Evolutionary conservation across 257 asterid species (phyloP), one percentile per base, ranked within the genome.

Genomic region (Nicotiana obtusifolia): DNA sequence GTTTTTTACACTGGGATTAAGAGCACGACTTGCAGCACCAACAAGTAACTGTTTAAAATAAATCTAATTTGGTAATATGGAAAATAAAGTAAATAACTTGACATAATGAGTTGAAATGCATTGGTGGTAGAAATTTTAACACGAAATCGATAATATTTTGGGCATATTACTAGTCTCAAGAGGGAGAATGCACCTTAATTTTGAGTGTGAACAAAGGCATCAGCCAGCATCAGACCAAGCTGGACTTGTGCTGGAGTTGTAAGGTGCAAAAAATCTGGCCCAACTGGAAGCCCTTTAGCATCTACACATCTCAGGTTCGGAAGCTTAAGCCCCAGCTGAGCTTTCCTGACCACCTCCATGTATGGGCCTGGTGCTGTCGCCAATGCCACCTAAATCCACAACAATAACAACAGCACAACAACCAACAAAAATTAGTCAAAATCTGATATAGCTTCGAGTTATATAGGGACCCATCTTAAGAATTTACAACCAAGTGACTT

Each of bases 191-290:
- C 4, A 37, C 56, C 11, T 11, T 37, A 37, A 37, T 6, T 69
- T 41, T 41, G 33, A 69, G 10, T 84, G 3, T 28, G 78, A 67
- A 85, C 84, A 61, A 83, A 85, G n/a, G 85, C 87, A 33, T 78
- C 17, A 30, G 89, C 89, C 80, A 89, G n/a, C 84, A 82, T 84
- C 62, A 75, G 49, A 20, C 91, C 90, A 14, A 89, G 82, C 37
- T 75, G 76, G 64, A 87, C 84, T 22, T 87, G 84, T 20, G 88
- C 83, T 44, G 75, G 81, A 67, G 90, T 49, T 24, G 82, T 82
- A 54, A 89, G 89, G 54, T 89, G 91, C 35, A 89, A n/a, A 8
- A n/a, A 30, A 82, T 89, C 91, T 10, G 85, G 84, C 30, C 80
- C 77, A 81, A 89, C 10, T 44, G 73, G 77, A 15, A 83, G 19